Evolutionary conservation across 805 yeast genomes (phyloP), one percentile per base, ranked within the genome.

Genomic region (Hanseniaspora guilliermondii): DNA sequence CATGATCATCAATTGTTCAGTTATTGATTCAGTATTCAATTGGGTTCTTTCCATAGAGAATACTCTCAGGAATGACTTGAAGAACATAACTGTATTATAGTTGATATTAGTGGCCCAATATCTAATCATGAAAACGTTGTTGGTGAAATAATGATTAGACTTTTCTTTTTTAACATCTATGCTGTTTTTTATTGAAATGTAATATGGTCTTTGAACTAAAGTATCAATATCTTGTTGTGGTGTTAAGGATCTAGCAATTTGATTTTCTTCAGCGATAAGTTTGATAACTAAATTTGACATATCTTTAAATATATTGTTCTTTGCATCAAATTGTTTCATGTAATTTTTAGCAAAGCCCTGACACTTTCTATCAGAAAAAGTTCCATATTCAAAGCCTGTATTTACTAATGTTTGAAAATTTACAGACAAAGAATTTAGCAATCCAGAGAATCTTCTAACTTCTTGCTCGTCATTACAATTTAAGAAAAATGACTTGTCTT

Each of bases 381-480:
- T 69, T 6, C 73, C 70, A n/a, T 78, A 76, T 52, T 77, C 75
- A 53, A 80, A 71, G 58, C 76, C 81, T 11, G 78, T 77, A 58
- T 77, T 81, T 3, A 81, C 76, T 56, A 80, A 65, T 0, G 78
- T 69, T 60, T 73, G 76, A 1, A 83, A 60, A 17, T 80, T 59
- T 22, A 76, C 74, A 53, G 35, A 42, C 16, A 42, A 17, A 8
- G 35, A 25, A 9, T 42, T 42, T 16, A 42, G 16, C 16, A 25
- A 25, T 16, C 35, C 32, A 6, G 27, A 25, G 24, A 17, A 42
- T n/a, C 27, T 27, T 7, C 6, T 14, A 2, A 42, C n/a, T 42
- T 27, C 46, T 14, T 11, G 12, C 19, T 42, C 22, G 27, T 27
- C 21, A 6, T 27, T 17, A 27, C 32, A 42, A n/a, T 39, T 39